Conservation (phyloP, 495 filamentous ascomycete genomes). For the Aspergillus indologenus region DNA sequence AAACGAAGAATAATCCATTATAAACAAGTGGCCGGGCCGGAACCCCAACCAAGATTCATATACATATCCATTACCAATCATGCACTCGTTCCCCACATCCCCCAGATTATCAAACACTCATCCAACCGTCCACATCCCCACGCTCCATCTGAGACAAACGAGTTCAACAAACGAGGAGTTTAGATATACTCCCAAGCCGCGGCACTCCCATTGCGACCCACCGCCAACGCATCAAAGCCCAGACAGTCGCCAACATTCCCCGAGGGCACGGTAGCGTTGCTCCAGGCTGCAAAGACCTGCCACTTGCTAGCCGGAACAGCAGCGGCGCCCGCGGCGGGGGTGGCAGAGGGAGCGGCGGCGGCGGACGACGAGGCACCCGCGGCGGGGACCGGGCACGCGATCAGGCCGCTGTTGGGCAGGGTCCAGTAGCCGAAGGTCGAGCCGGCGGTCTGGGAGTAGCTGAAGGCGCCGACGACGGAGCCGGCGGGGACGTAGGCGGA, state of each 20-base stretch:
- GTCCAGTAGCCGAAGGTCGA: slow-evolving; percentile 27
- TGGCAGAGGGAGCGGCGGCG: background rate
- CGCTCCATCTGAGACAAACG: too few species aligned
- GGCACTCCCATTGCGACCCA: slow-evolving; percentile 20
- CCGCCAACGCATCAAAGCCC: slow-evolving; percentile 38
- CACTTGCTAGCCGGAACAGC: slow-evolving; percentile 26
- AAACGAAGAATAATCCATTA: too few species aligned
- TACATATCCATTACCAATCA: too few species aligned
- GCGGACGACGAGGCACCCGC: background rate
- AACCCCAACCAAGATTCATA: too few species aligned
- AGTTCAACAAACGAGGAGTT: too few species aligned
- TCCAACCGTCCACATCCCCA: background rate
- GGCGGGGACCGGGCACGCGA: slow-evolving; percentile 37
- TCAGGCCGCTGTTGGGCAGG: slow-evolving; percentile 32
- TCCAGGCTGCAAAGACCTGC: slow-evolving; percentile 43
- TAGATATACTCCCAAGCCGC: slow-evolving; percentile 46
- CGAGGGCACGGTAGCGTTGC: slow-evolving; percentile 39
- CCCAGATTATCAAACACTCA: too few species aligned
- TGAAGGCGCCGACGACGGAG: slow-evolving; percentile 45
- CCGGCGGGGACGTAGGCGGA: slow-evolving; percentile 54
- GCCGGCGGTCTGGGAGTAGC: slow-evolving; percentile 23
- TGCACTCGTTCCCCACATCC: too few species aligned
- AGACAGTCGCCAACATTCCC: slow-evolving; percentile 38
- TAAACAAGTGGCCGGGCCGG: too few species aligned
- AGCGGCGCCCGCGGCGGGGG: background rate